Percentiles rank a stretch among this genome's conserved stretches.
Evolutionary conservation across 164 flowering plant species (phyloP).

Genomic region (Aristolochia californica): DNA sequence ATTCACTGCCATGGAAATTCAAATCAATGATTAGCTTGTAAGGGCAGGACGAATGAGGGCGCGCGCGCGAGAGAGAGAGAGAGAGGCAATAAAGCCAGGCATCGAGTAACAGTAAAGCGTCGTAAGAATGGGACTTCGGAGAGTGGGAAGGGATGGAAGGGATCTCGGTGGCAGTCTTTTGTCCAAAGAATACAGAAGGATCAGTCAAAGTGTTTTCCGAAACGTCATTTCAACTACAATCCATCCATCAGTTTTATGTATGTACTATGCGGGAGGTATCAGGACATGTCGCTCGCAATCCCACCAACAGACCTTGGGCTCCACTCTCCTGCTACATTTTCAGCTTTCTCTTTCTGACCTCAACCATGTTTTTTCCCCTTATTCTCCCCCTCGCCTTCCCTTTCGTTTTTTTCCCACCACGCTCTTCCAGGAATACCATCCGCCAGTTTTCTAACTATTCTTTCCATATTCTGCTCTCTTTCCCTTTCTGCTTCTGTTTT

Average conservation of each 20-base stretch:
- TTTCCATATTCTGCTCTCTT: too few relatives aligned
- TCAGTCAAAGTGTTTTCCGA: constrained; percentile 10
- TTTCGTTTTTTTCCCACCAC: neutral
- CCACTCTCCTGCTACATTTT: constrained; percentile 5
- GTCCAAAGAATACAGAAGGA: constrained; percentile 8
- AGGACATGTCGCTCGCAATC: constrained; percentile 13
- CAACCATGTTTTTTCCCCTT: neutral
- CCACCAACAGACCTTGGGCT: constrained; percentile 13
- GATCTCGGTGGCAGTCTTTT: constrained; percentile 36
- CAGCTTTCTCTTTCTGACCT: constrained; percentile 5
- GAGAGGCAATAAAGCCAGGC: too few relatives aligned
- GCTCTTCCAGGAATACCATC: too few relatives aligned
- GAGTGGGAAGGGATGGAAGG: too few relatives aligned
- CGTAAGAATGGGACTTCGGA: too few relatives aligned
- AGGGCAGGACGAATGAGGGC: constrained; percentile 11
- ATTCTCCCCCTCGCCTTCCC: neutral
- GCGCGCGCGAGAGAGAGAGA: constrained; percentile 5
- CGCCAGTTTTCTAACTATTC: too few relatives aligned
- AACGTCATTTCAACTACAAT: constrained; percentile 14
- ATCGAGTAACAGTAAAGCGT: too few relatives aligned
- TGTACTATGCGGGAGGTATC: constrained; percentile 11
- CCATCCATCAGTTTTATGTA: constrained; percentile 13
- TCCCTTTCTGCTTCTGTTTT: too few relatives aligned
- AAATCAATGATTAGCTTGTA: constrained; percentile 38
- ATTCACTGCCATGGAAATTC: too few relatives aligned